Base-by-base conservation (phyloP, 768 basidiomycete genomes). In the Trametopsis cervina region DNA sequence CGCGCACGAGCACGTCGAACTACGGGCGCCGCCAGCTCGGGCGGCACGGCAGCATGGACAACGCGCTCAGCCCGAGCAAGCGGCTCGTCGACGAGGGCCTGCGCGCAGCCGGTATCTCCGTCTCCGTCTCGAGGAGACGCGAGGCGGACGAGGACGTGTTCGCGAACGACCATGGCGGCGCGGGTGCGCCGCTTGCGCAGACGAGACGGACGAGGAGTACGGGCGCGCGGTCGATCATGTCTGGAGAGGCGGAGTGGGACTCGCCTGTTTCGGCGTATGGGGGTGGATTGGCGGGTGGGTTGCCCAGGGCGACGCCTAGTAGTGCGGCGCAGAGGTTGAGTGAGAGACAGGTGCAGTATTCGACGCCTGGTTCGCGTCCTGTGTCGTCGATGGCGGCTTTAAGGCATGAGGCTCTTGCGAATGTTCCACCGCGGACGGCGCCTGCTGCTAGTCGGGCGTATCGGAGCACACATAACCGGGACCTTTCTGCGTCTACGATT, bases 1-100 rank as follows among this genome's bases (percentile, higher is more conserved):
- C 36, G 10, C 13, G 40, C 5, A 45, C 44, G 13, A 46, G 50
- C 20, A 26, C 12, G 6, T 40, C 46, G 1, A 25, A 26, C 20
- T 29, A 60, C 13, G 83, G 81, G 23, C 66, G 76, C 22, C 66
- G 75, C 37, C 85, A 85, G 58, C 71, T 71, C 24, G 60, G 74
- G 13, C 69, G 86, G 27, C 76, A 75, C 0, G 86, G 86, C 4
- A 87, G 83, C 59, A 82, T 79, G 2, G 88, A 89, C 65, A 85
- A 77, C 58, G 70, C 79, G 6, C 60, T 84, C 22, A 42, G 17
- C 23, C 64, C 63, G 15, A 73, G 77, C 10, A 65, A 84, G 49
- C 81, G 75, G 55, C 62, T 89, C 12, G 62, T 85, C 7, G 78
- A 83, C 3, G 84, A 88, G 61, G 80, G 79, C 13, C 58, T 89